Conservation (phyloP, 75 land plant genomes). For the Larix kaempferi region DNA sequence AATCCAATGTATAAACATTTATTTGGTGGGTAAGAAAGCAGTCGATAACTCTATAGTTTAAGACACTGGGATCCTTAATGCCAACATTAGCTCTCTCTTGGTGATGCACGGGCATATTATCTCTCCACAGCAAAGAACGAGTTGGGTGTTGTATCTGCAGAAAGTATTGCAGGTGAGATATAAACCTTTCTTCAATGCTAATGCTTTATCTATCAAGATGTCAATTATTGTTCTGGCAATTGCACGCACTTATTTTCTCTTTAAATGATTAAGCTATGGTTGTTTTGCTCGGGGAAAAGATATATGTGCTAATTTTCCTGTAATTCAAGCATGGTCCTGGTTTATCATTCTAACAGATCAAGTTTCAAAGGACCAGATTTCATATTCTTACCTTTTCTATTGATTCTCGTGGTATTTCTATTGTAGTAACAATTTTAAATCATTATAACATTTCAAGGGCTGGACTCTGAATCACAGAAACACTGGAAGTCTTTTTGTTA, state of each 20-base stretch:
- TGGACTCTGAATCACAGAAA: too few relatives aligned
- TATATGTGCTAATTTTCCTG: background rate
- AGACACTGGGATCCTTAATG: slow-evolving; percentile 5
- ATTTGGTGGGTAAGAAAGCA: too few relatives aligned
- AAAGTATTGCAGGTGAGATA: slow-evolving; percentile 77
- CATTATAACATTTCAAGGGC: too few relatives aligned
- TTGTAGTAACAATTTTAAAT: too few relatives aligned
- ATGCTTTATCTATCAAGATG: background rate
- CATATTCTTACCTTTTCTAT: too few relatives aligned
- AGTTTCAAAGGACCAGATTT: background rate
- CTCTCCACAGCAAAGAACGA: slow-evolving; percentile 97
- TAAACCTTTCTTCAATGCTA: background rate
- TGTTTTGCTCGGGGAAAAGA: background rate
- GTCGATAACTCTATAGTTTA: too few relatives aligned
- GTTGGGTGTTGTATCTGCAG: slow-evolving; percentile 95
- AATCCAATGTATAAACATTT: too few relatives aligned
- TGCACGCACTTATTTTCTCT: background rate
- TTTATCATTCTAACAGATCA: background rate
- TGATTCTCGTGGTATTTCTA: too few relatives aligned
- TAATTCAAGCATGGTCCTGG: background rate
- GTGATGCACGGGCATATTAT: slow-evolving; percentile 95
- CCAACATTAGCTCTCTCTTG: slow-evolving; percentile 72
- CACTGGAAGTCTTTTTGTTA: too few relatives aligned
- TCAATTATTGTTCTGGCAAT: background rate
- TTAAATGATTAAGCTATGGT: background rate